phyloP scores from a whole-genome alignment of 108 stramenopile species.

The Cyclotella atomus region DNA sequence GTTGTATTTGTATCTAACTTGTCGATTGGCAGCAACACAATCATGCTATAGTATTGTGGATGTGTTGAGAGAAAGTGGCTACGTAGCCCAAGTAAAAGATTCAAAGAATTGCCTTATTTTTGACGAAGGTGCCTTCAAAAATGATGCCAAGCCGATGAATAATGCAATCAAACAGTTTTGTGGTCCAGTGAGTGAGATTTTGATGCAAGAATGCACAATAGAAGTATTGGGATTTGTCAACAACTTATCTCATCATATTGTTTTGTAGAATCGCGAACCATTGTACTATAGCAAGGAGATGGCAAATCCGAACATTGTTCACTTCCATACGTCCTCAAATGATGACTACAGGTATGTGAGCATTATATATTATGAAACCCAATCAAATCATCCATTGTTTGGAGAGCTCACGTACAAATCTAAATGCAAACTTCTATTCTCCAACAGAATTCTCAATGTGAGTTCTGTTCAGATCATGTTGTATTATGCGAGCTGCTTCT shows the following conservation, averaged over 20 bases:
- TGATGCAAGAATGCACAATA: neutral
- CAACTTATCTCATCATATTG: neutral
- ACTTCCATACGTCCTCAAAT: slow-evolving; percentile 66
- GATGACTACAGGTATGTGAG: slow-evolving; percentile 56
- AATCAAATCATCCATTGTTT: too few species aligned
- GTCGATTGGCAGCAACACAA: slow-evolving; percentile 9
- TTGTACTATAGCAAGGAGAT: slow-evolving; percentile 32
- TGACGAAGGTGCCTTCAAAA: slow-evolving; percentile 53
- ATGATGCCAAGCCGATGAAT: slow-evolving; percentile 21
- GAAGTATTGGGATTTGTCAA: neutral
- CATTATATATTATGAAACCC: neutral
- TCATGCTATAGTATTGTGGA: slow-evolving; percentile 10
- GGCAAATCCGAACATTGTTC: slow-evolving; percentile 54
- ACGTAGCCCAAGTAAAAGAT: slow-evolving; percentile 47
- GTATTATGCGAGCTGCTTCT: too few species aligned
- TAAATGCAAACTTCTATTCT: too few species aligned
- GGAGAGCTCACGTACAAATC: too few species aligned
- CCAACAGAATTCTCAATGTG: too few species aligned
- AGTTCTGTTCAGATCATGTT: too few species aligned
- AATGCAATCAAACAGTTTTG: slow-evolving; percentile 24
- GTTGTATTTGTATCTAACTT: neutral
- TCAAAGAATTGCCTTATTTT: slow-evolving; percentile 64
- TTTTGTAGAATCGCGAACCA: slow-evolving; percentile 25
- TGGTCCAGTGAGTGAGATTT: neutral
- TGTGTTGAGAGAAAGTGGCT: slow-evolving; percentile 16